These are phyloP conservation scores for Ascochyta viciae-villosae DNA, from an alignment of 2,329 filamentous ascomycete species.

Conservation along the genomic window DNA sequence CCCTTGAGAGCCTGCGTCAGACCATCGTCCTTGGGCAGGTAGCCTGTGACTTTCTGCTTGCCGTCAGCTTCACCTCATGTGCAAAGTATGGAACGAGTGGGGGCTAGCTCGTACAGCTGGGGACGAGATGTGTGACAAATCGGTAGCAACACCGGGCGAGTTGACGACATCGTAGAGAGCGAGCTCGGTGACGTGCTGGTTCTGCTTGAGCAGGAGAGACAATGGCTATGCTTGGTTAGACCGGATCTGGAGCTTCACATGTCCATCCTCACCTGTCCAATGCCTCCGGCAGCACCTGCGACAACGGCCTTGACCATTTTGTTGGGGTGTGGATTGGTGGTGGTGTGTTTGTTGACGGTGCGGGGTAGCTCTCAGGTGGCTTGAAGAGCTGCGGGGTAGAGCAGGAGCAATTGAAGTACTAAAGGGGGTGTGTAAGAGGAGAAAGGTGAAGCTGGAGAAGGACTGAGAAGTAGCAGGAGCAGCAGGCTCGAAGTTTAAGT, in stretches of 20 bases:
- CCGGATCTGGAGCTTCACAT: constrained; percentile 4
- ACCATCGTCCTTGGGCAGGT: constrained; percentile 83
- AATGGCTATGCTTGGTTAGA: constrained; percentile 70
- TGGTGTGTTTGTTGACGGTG: constrained; percentile 18
- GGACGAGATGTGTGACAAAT: constrained; percentile 96
- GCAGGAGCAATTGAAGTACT: constrained; percentile 27
- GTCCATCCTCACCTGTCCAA: constrained; percentile 79
- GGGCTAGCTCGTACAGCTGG: constrained; percentile 67
- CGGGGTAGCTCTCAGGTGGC: constrained; percentile 24
- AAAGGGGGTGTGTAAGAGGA: constrained; percentile 13
- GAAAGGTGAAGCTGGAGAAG: constrained; percentile 12
- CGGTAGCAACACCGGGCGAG: constrained; percentile 92
- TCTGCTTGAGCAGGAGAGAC: constrained; percentile 93
- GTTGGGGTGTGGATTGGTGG: constrained; percentile 28
- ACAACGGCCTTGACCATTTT: constrained; percentile 62
- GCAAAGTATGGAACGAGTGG: constrained; percentile 4
- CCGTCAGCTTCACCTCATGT: constrained; percentile 26
- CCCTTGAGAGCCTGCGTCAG: constrained; percentile 88
- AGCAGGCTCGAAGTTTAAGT: constrained; percentile 30
- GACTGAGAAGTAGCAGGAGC: constrained; percentile 16
- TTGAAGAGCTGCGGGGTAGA: constrained; percentile 12
- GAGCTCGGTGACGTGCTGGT: constrained; percentile 87
- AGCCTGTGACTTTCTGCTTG: constrained; percentile 77
- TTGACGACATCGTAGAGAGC: constrained; percentile 99
- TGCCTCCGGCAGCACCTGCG: constrained; percentile 96